Conservation (phyloP, 139 green algal species). For the Tetradesmus lagerheimii region DNA sequence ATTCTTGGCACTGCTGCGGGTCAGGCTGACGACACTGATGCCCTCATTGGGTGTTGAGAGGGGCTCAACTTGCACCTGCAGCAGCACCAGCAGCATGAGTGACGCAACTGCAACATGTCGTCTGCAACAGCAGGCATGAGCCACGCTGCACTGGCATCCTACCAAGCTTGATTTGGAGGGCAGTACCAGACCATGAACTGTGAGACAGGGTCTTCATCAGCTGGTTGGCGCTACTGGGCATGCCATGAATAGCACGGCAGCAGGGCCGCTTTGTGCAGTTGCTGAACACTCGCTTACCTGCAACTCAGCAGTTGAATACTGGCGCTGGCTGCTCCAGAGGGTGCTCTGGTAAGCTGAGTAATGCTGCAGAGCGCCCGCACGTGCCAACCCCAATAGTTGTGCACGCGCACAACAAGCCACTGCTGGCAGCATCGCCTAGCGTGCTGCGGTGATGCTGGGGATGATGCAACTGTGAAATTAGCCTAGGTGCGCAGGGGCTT, state of each 20-base stretch:
- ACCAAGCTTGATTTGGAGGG: not conserved
- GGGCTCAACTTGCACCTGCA: slow-evolving; percentile 73
- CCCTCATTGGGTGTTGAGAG: slow-evolving; percentile 69
- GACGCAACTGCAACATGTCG: not conserved
- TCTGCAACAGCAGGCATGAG: not conserved
- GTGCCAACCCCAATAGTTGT: not conserved
- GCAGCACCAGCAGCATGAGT: not conserved
- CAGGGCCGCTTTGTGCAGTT: not conserved
- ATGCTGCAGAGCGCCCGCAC: not conserved
- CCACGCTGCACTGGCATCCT: not conserved
- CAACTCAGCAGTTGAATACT: slow-evolving; percentile 2
- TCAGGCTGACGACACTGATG: slow-evolving; percentile 76
- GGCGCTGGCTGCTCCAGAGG: not conserved
- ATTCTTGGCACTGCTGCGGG: slow-evolving; percentile 74
- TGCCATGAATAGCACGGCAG: not conserved
- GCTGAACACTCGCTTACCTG: not conserved
- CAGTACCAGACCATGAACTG: not conserved
- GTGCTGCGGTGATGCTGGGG: not conserved
- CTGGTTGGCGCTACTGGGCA: not conserved
- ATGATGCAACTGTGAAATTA: not conserved
- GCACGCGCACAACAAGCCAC: not conserved
- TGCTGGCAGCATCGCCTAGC: not conserved
- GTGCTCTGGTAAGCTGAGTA: not conserved
- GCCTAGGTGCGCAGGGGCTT: not conserved
- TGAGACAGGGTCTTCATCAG: no score